Evolutionary conservation across 2,329 filamentous ascomycete genomes (phyloP), one percentile per base, ranked within the genome.

Genomic region (Beauveria sp.): DNA sequence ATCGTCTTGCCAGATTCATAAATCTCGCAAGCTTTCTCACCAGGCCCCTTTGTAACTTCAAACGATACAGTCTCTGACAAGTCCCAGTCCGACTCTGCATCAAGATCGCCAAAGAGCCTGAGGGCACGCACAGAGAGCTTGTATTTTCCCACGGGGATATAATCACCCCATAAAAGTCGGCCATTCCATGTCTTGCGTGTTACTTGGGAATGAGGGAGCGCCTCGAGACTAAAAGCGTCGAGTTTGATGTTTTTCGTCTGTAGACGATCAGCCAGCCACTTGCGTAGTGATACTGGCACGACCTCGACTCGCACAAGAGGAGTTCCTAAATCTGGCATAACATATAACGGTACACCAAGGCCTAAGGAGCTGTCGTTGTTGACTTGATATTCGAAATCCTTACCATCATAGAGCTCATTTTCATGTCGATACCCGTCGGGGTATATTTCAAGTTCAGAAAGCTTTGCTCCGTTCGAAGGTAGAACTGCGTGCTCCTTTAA

Each of bases 211-310:
- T 51, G 28, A 20, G 49, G 9, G 2, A 51, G 49, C 9, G 18
- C 18, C 18, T 51, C n/a, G 7, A 51, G 28, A 20, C 1, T 34
- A 16, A 51, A 51, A 8, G 49, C 49, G 28, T 51, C 18, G 18
- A 51, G 26, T 31, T n/a, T 51, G n/a, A 51, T 7, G 3, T 38
- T 51, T n/a, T 51, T 51, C 2, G 49, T 9, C n/a, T 20, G n/a
- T n/a, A 51, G 3, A 34, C 18, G 28, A 34, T 51, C n/a, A 12
- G n/a, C 49, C 18, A 51, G 49, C 49, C 49, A 51, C 49, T 51
- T 34, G 5, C 49, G 49, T 2, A 28, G 28, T 7, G n/a, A 34
- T 5, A 34, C 10, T 5, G 49, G 49, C n/a, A 51, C 49, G 9
- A 22, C 49, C 9, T 51, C 28, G 18, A 20, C 49, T 20, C 28